Conservation (phyloP, 2,329 filamentous ascomycete species). For the Pyrenophora teres region DNA sequence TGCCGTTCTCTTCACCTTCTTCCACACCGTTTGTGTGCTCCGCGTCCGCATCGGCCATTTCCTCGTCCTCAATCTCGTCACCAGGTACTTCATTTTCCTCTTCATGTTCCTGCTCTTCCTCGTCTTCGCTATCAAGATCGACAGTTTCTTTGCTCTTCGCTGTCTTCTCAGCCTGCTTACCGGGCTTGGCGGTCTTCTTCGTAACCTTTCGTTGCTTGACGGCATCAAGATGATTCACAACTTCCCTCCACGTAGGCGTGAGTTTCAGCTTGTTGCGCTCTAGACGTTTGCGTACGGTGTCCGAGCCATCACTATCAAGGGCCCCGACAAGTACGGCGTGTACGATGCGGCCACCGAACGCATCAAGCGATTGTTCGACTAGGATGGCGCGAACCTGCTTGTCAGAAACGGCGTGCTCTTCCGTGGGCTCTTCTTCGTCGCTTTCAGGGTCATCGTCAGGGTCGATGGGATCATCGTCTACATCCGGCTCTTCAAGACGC, state of each 20-base stretch:
- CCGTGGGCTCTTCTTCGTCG: slow-evolving; percentile 59
- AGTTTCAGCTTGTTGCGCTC: slow-evolving; percentile 79
- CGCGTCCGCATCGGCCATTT: slow-evolving; percentile 48
- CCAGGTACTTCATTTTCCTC: slow-evolving; percentile 29
- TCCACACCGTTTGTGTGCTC: slow-evolving; percentile 49
- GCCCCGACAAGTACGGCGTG: slow-evolving; percentile 76
- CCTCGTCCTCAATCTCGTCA: slow-evolving; percentile 46
- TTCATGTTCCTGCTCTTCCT: slow-evolving; percentile 35
- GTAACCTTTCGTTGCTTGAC: slow-evolving; percentile 53
- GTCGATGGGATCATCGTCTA: slow-evolving; percentile 74
- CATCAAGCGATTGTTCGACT: slow-evolving; percentile 83
- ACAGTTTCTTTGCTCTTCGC: slow-evolving; percentile 49
- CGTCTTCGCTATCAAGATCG: slow-evolving; percentile 42
- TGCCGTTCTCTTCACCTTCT: slow-evolving; percentile 34
- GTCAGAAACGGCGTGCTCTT: slow-evolving; percentile 52
- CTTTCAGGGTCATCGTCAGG: slow-evolving; percentile 67
- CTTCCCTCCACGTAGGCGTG: slow-evolving; percentile 83
- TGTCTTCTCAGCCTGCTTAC: slow-evolving; percentile 49
- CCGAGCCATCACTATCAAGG: slow-evolving; percentile 62
- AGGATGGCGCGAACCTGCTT: slow-evolving; percentile 69
- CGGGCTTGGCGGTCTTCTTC: slow-evolving; percentile 27
- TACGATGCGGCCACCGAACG: slow-evolving; percentile 82
- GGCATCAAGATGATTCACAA: slow-evolving; percentile 76
- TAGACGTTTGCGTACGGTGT: slow-evolving; percentile 69
- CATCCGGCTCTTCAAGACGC: slow-evolving; percentile 52